Evolutionary conservation across 805 yeast species (phyloP).

Genomic region (Nematodospora valgi): DNA sequence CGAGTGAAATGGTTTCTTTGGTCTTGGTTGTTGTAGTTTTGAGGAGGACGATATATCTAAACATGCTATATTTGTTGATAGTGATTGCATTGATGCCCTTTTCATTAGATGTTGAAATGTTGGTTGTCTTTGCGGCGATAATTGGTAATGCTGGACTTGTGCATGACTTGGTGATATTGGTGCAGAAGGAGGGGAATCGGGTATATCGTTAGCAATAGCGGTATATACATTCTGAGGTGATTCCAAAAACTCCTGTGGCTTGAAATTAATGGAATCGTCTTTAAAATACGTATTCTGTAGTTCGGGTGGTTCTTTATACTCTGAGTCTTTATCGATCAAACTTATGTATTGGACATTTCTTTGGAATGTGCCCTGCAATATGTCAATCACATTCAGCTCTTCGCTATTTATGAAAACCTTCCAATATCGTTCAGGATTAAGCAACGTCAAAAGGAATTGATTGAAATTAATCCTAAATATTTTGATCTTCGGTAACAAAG

Average conservation of each 20-base stretch:
- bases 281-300: constrained; percentile 2
- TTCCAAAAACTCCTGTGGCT: constrained; percentile 9
- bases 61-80: constrained; percentile 29
- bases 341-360: constrained; percentile 42
- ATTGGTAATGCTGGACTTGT: too few relatives aligned
- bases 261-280: background rate
- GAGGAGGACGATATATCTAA: constrained; percentile 15
- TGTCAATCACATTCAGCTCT: constrained; percentile 21
- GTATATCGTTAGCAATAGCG: constrained; percentile 26
- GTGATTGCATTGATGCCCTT: constrained; percentile 19
- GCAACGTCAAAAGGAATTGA: constrained; percentile 60
- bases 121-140: background rate
- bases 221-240: constrained; percentile 10
- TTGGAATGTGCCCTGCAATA: constrained; percentile 36
- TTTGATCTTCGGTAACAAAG: constrained; percentile 63
- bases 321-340: constrained; percentile 6
- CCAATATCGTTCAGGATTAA: constrained; percentile 80
- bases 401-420: constrained; percentile 39
- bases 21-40: constrained; percentile 15
- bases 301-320: too few relatives aligned
- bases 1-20: constrained; percentile 7
- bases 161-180: constrained; percentile 34
- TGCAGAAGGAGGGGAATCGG: constrained; percentile 44
- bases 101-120: constrained; percentile 1
- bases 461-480: constrained; percentile 47